These are phyloP conservation scores for Hirsutella minnesotensis DNA, from an alignment of 2,329 filamentous ascomycete genomes.

Conservation along the genomic window DNA sequence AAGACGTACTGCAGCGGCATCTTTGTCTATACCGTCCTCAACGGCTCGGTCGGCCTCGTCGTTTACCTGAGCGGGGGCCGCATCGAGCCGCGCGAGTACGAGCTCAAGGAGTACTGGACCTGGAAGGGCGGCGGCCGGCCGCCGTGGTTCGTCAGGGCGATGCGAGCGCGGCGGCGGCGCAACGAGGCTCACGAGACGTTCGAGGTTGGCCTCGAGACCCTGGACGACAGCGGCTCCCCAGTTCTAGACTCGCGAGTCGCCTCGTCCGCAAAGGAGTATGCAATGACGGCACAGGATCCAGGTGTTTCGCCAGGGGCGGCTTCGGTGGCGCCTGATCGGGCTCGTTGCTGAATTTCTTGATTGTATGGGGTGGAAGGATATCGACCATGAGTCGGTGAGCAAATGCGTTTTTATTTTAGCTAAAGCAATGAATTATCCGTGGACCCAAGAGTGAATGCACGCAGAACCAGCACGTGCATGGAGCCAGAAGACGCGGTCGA, in stretches of 20 bases:
- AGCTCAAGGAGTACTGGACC: constrained; percentile 44
- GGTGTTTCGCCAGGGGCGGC: neutral
- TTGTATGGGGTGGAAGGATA: neutral
- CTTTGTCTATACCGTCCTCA: constrained; percentile 40
- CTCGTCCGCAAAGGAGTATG: constrained; percentile 13
- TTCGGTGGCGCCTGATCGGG: neutral
- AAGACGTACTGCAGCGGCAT: constrained; percentile 39
- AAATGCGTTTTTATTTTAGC: too few relatives aligned
- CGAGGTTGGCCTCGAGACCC: constrained; percentile 1
- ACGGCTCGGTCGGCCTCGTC: constrained; percentile 32
- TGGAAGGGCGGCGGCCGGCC: constrained; percentile 36
- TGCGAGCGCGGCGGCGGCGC: constrained; percentile 9
- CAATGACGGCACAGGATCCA: neutral
- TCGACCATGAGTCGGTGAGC: too few relatives aligned
- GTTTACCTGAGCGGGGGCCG: constrained; percentile 29
- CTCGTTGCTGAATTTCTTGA: neutral
- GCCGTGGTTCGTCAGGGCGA: constrained; percentile 34
- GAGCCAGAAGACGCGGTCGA: too few relatives aligned
- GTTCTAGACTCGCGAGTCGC: constrained; percentile 6
- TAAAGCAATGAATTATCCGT: too few relatives aligned
- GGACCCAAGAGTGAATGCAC: too few relatives aligned
- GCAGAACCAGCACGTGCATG: too few relatives aligned
- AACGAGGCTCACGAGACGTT: neutral
- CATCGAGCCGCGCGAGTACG: constrained; percentile 37
- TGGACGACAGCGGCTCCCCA: constrained; percentile 5